Conservation (phyloP, 225 moss, liverwort and hornwort species). For the Rhytidiadelphus loreus region DNA sequence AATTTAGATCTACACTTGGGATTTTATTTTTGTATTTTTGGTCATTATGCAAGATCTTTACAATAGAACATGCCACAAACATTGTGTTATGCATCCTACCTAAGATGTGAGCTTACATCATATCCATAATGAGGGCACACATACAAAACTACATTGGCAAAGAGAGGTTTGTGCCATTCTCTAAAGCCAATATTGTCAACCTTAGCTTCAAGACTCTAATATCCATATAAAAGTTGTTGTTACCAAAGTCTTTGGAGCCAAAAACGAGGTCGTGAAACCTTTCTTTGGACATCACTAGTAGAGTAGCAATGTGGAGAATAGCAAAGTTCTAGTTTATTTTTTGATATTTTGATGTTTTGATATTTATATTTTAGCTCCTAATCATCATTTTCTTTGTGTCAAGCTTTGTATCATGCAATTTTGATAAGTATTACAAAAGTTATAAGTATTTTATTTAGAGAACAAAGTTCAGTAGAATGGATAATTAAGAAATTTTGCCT, state of each 20-base stretch:
- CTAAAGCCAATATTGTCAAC: fast-evolving
- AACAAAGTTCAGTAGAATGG: not conserved
- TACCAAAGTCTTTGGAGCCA: not conserved
- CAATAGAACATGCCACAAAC: not conserved
- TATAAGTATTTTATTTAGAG: not conserved
- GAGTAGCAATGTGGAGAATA: not conserved
- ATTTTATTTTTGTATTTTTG: not conserved
- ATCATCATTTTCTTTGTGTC: fast-evolving
- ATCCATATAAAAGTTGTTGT: not conserved
- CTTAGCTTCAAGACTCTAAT: not conserved
- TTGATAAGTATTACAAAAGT: not conserved
- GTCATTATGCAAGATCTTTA: too few relatives aligned
- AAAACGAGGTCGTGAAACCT: not conserved
- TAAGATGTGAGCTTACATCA: fast-evolving
- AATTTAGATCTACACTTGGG: not conserved
- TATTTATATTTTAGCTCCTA: not conserved
- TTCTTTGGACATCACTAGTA: too few relatives aligned
- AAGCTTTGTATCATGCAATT: not conserved
- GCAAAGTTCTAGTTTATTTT: not conserved
- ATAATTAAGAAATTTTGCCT: not conserved
- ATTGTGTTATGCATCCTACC: not conserved
- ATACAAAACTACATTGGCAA: not conserved
- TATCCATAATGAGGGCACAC: not conserved
- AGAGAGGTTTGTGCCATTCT: not conserved
- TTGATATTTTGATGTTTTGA: not conserved